Evolutionary conservation across 108 stramenopile species (phyloP).

Genomic region (Skeletonema marinoi): DNA sequence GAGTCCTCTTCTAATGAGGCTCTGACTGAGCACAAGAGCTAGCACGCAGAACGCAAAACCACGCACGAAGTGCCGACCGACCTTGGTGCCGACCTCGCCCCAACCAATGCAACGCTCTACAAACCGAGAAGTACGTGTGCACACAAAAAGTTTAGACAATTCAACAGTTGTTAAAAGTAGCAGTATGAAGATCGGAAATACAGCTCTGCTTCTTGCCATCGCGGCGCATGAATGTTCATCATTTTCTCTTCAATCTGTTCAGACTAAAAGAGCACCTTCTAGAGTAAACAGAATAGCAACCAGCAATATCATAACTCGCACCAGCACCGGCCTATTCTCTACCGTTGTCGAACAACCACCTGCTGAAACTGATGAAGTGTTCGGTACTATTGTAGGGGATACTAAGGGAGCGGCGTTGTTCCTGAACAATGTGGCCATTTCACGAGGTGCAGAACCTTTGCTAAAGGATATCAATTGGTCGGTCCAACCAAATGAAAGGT

Average conservation of each 20-base stretch:
- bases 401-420: slow-evolving; percentile 66
- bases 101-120: background rate
- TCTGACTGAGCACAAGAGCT: background rate
- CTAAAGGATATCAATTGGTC: slow-evolving; percentile 52
- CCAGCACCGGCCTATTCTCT: background rate
- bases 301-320: background rate
- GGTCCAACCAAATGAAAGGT: slow-evolving; percentile 57
- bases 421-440: slow-evolving; percentile 57
- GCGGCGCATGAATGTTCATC: background rate
- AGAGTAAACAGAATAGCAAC: background rate
- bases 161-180: background rate
- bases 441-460: slow-evolving; percentile 47
- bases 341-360: background rate
- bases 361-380: background rate
- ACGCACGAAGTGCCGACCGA: slow-evolving; percentile 1
- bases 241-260: background rate
- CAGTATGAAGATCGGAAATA: background rate
- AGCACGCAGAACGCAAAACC: background rate
- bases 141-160: background rate
- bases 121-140: background rate
- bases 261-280: background rate
- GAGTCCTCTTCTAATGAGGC: background rate
- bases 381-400: slow-evolving; percentile 32
- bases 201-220: background rate
- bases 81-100: background rate